Base-by-base conservation (phyloP, 2,329 filamentous ascomycete species). In the Arthrinium phaeospermum region DNA sequence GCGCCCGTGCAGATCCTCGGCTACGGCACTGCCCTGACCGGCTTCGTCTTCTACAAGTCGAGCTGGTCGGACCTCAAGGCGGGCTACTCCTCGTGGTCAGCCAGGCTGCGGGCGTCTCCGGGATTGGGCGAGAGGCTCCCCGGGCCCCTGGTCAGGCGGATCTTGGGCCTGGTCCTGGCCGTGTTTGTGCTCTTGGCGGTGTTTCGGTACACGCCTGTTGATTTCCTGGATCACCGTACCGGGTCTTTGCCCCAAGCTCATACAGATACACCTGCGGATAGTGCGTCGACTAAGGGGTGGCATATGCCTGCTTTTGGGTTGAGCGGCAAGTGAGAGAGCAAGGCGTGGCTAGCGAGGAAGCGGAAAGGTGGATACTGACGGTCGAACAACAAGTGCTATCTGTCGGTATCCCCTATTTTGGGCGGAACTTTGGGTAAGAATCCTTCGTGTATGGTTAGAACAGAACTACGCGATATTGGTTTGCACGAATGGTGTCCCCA, bases 1-100 rank as follows among this genome's bases (percentile, higher is more conserved):
- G 88, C 91, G 27, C 80, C 84, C 34, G 86, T 94, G 71, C 94
- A 97, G 83, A 90, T 91, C 78, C 86, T 95, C 80, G 94, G 94
- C 76, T 97, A 97, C 86, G 85, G 86, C 77, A 88, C 96, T 78
- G 93, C 94, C 70, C 83, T 89, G 24, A 76, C 81, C 71, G 86
- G 87, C 45, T 81, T 89, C 68, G 79, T 85, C 34, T 83, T 86
- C 75, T 90, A 89, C 80, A 88, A 86, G n/a, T 71, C 73, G 68
- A 74, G 69, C 22, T 76, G 73, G 76, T 37, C 74, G 13, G 74
- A 73, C 22, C 37, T 75, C 37, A 72, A 57, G 27, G 49, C 68
- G 2, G 37, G 47, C 19, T 64, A 64, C 34, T n/a, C 57, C 34
- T 64, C 67, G 1, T 64, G 57, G 34, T 64, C 34, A 2, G 19